phyloP scores from a whole-genome alignment of 2,329 filamentous ascomycete species.

The Penicillium sp. region DNA sequence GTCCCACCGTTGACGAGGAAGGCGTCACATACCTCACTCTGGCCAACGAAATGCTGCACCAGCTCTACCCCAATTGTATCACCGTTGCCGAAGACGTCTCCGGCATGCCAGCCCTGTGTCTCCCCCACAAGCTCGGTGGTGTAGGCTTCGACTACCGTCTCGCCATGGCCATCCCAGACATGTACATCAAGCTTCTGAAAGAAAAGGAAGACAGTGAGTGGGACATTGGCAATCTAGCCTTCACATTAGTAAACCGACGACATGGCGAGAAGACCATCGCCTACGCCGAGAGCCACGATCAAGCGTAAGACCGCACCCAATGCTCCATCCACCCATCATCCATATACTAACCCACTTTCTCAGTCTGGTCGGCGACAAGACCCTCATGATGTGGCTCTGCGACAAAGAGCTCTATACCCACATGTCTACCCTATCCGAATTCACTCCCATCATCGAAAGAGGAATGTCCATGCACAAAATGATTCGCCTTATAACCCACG shows the following conservation, averaged over 20 bases:
- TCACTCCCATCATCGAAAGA: constrained; percentile 85
- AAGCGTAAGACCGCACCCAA: constrained; percentile 69
- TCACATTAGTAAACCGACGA: constrained; percentile 86
- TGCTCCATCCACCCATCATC: neutral
- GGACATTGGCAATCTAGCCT: constrained; percentile 83
- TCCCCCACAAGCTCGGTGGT: constrained; percentile 81
- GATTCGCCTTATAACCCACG: constrained; percentile 91
- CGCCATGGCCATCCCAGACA: constrained; percentile 95
- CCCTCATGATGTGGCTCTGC: constrained; percentile 96
- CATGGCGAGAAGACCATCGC: constrained; percentile 98
- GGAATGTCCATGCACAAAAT: constrained; percentile 95
- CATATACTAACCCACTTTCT: constrained; percentile 3
- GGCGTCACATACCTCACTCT: constrained; percentile 94
- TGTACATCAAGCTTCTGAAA: constrained; percentile 99
- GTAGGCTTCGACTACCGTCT: constrained; percentile 97
- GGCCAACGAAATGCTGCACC: constrained; percentile 92
- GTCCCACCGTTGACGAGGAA: constrained; percentile 83
- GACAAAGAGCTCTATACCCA: constrained; percentile 97
- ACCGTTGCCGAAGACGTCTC: constrained; percentile 97
- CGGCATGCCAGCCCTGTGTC: constrained; percentile 94
- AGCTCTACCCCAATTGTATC: constrained; percentile 82
- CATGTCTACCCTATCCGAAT: constrained; percentile 83
- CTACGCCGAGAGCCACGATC: constrained; percentile 95
- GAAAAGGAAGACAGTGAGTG: constrained; percentile 88
- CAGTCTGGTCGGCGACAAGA: constrained; percentile 93